Percentiles rank a stretch among this genome's conserved stretches.
Conservation (phyloP, 495 filamentous ascomycete species). For the Aspergillus carlsbadensis region DNA sequence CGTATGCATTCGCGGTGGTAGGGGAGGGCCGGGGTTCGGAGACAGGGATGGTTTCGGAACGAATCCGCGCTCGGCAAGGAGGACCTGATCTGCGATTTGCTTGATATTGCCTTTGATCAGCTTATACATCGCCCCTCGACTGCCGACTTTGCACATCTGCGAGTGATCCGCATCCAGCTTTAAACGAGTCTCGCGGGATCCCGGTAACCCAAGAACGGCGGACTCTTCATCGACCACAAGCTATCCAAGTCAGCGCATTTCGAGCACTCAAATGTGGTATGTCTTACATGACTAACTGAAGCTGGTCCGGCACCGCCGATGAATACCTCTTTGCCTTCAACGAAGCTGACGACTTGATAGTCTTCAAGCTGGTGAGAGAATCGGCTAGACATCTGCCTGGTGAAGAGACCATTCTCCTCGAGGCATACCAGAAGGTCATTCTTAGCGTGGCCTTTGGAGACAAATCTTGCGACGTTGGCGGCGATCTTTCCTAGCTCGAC, state of each 20-base stretch:
- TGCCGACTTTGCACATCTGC: conserved; percentile 39
- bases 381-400: conserved; percentile 37
- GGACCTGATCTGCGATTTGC: conserved; percentile 35
- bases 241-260: conserved; percentile 22
- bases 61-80: conserved; percentile 35
- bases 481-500: conserved; percentile 41
- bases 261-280: neutral
- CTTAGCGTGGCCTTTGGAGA: conserved; percentile 33
- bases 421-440: conserved; percentile 39
- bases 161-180: conserved; percentile 43
- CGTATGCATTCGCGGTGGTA: conserved; percentile 33
- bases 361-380: conserved; percentile 40
- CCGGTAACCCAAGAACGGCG: conserved; percentile 36
- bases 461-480: conserved; percentile 33
- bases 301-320: conserved; percentile 32
- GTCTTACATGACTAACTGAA: conserved; percentile 35
- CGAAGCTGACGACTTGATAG: conserved; percentile 41
- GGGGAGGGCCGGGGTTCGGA: conserved; percentile 22
- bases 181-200: conserved; percentile 38
- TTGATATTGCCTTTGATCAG: conserved; percentile 42
- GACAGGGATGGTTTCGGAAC: conserved; percentile 27
- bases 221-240: conserved; percentile 42
- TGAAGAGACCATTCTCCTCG: conserved; percentile 41
- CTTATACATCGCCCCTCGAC: conserved; percentile 36
- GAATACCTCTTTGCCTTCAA: conserved; percentile 42